Evolutionary conservation across 2,329 filamentous ascomycete species (phyloP).

Genomic region (Aspergillus sp.): DNA sequence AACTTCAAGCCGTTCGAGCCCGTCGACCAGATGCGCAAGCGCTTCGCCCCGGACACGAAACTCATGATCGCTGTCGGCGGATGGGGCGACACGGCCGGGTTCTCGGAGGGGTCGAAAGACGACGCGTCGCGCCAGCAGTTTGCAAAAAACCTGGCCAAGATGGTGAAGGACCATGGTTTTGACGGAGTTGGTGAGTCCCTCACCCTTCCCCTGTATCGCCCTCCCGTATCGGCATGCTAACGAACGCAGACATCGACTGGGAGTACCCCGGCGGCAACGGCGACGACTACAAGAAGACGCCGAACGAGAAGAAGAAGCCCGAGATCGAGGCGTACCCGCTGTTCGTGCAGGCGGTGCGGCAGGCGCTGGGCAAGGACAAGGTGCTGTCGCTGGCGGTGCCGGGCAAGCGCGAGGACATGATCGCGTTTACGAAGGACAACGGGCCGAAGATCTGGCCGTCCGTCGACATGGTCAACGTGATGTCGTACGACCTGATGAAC

Average conservation of each 20-base stretch:
- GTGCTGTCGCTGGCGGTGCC: conserved; percentile 67
- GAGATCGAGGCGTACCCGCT: conserved; percentile 63
- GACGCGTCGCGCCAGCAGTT: conserved; percentile 55
- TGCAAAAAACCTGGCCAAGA: conserved; percentile 61
- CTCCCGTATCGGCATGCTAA: not conserved
- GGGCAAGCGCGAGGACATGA: conserved; percentile 61
- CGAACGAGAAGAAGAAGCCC: conserved; percentile 57
- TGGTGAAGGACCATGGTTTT: conserved; percentile 61
- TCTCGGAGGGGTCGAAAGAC: conserved; percentile 55
- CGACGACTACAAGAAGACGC: conserved; percentile 62
- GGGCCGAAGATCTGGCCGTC: conserved; percentile 57
- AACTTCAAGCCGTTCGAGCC: conserved; percentile 54
- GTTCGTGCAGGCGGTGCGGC: conserved; percentile 58
- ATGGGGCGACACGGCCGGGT: conserved; percentile 68
- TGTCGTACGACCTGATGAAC: conserved; percentile 73
- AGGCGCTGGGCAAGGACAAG: conserved; percentile 56
- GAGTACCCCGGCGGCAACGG: conserved; percentile 63
- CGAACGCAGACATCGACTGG: conserved; percentile 62
- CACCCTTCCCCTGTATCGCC: too few relatives aligned
- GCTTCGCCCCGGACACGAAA: conserved; percentile 57
- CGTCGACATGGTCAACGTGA: conserved; percentile 68
- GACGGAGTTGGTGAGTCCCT: conserved; percentile 56
- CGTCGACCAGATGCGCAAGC: conserved; percentile 49
- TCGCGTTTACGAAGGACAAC: conserved; percentile 60
- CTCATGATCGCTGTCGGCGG: conserved; percentile 71